Conservation (phyloP, 176 grass and related monocot species). For the Chloris gayana region DNA sequence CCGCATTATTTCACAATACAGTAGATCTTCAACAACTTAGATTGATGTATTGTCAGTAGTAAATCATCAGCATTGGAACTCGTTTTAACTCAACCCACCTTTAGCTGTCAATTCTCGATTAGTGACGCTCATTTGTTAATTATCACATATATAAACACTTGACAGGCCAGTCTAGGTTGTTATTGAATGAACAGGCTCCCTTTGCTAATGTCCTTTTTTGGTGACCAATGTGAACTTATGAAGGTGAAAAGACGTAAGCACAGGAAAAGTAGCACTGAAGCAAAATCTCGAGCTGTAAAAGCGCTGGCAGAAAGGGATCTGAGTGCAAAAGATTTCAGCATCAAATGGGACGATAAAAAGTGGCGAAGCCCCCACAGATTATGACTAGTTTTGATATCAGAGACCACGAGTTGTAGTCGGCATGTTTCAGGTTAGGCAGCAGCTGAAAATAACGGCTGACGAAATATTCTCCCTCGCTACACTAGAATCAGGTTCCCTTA, state of each 20-base stretch:
- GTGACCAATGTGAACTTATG: slow-evolving; percentile 7
- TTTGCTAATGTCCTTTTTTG: slow-evolving; percentile 24
- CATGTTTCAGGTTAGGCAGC: slow-evolving; percentile 44
- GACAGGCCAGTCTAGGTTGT: slow-evolving; percentile 13
- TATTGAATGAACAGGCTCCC: slow-evolving; percentile 17
- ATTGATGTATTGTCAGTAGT: neutral
- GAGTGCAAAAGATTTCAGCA: slow-evolving; percentile 33
- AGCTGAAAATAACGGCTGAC: slow-evolving; percentile 1
- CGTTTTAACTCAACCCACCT: neutral
- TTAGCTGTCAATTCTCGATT: neutral
- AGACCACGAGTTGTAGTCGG: slow-evolving; percentile 27
- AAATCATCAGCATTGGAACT: neutral
- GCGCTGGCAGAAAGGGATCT: slow-evolving; percentile 26
- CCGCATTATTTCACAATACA: neutral
- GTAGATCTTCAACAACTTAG: neutral
- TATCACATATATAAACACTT: neutral
- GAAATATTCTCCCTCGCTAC: neutral
- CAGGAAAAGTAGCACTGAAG: slow-evolving; percentile 33
- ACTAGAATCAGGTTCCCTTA: slow-evolving; percentile 22
- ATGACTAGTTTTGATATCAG: slow-evolving; percentile 43
- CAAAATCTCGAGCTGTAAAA: slow-evolving; percentile 38
- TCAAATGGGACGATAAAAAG: slow-evolving; percentile 2
- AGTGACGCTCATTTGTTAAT: neutral
- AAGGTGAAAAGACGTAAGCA: slow-evolving; percentile 6
- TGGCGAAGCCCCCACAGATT: slow-evolving; percentile 31